These are phyloP conservation scores for Tuber calosporum DNA, from an alignment of 495 filamentous ascomycete species.

Conservation along the genomic window DNA sequence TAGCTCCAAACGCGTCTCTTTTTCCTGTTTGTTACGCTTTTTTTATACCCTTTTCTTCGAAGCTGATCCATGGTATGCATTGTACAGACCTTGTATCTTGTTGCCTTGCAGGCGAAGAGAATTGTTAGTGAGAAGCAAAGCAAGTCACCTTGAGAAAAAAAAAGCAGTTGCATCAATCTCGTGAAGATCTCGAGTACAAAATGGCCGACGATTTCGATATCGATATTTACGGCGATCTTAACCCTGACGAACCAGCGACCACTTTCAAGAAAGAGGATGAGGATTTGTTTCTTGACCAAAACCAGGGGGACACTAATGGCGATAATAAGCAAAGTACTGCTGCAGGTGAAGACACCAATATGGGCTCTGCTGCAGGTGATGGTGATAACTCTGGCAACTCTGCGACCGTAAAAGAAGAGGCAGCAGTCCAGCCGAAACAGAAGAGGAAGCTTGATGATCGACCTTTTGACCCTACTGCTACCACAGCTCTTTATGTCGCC, in stretches of 20 bases:
- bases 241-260: slow-evolving; percentile 43
- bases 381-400: slow-evolving; percentile 44
- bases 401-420: slow-evolving; percentile 48
- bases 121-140: slow-evolving; percentile 37
- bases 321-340: slow-evolving; percentile 47
- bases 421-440: slow-evolving; percentile 46
- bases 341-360: slow-evolving; percentile 43
- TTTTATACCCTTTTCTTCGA: slow-evolving; percentile 35
- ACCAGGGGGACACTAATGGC: slow-evolving; percentile 46
- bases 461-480: slow-evolving; percentile 68
- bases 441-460: slow-evolving; percentile 60
- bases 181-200: slow-evolving; percentile 42
- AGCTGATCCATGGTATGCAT: slow-evolving; percentile 42
- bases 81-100: slow-evolving; percentile 43
- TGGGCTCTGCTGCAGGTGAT: slow-evolving; percentile 44
- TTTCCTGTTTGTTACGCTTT: not conserved
- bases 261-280: slow-evolving; percentile 42
- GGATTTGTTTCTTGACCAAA: slow-evolving; percentile 42
- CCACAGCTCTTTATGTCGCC: slow-evolving; percentile 71
- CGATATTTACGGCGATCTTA: slow-evolving; percentile 89
- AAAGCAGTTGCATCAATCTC: slow-evolving; percentile 39
- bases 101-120: slow-evolving; percentile 34
- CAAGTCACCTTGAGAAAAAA: slow-evolving; percentile 40
- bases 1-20: slow-evolving; percentile 16
- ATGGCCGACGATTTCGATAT: slow-evolving; percentile 97